Evolutionary conservation across 192 early-diverging fungal species (phyloP).

Genomic region (Mortierella alpina): DNA sequence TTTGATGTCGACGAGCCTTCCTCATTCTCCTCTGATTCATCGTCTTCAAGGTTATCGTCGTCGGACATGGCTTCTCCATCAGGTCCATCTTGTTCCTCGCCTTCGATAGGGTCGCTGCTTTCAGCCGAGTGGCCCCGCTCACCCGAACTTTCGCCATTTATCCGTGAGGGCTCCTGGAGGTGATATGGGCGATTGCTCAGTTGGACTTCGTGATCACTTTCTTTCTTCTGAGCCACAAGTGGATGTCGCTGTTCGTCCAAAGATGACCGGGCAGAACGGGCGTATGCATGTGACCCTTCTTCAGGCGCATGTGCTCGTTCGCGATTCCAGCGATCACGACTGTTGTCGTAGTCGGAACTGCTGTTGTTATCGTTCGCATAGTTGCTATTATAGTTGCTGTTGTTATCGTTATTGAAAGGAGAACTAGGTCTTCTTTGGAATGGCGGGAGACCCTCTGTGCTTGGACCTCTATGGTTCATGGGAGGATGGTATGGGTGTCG

Average conservation of each 20-base stretch:
- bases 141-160: too few species aligned
- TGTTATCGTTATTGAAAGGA: background rate
- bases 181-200: too few species aligned
- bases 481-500: too few species aligned
- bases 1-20: constrained; percentile 20
- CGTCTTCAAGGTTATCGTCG: constrained; percentile 18
- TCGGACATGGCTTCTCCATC: constrained; percentile 25
- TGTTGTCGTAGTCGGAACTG: constrained; percentile 1
- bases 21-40: constrained; percentile 27
- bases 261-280: constrained; percentile 6
- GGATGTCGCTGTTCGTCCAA: background rate
- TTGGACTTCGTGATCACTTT: too few species aligned
- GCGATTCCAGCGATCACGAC: background rate
- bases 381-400: background rate
- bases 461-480: too few species aligned
- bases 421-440: background rate
- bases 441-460: too few species aligned
- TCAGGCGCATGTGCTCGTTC: background rate
- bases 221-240: background rate
- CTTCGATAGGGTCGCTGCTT: background rate
- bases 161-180: too few species aligned
- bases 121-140: too few species aligned
- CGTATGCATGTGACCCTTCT: background rate
- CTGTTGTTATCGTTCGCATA: background rate
- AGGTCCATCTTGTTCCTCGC: background rate